phyloP scores from a whole-genome alignment of 2,329 filamentous ascomycete genomes.

The Claviceps pusilla region DNA sequence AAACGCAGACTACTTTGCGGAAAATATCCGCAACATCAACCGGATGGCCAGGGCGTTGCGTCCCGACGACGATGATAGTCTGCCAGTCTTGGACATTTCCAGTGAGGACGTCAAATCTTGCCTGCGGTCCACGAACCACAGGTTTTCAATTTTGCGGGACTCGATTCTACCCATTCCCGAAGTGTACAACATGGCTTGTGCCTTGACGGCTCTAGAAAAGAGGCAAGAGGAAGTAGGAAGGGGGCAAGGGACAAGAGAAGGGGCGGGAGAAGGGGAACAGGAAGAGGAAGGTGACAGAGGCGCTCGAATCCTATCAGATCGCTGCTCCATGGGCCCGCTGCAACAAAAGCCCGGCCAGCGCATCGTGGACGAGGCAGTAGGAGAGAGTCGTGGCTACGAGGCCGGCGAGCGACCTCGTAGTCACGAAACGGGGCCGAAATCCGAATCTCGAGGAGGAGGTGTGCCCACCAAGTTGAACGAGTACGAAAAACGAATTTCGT shows the following conservation, averaged over 20 bases:
- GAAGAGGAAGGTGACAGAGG: constrained; percentile 2
- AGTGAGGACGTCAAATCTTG: constrained; percentile 13
- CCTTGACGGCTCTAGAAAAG: constrained; percentile 14
- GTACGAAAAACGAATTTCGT: constrained; percentile 70
- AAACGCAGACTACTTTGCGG: constrained; percentile 25
- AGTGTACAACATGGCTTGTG: constrained; percentile 23
- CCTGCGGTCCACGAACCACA: constrained; percentile 13
- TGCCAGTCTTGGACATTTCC: constrained; percentile 7
- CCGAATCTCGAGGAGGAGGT: constrained; percentile 7
- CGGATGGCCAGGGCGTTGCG: constrained; percentile 29
- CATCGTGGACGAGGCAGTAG: constrained; percentile 16
- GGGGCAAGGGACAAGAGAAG: background rate
- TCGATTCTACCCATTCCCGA: constrained; percentile 24
- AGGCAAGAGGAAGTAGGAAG: constrained; percentile 6
- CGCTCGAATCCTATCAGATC: constrained; percentile 15
- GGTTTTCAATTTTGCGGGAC: constrained; percentile 17
- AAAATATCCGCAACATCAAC: constrained; percentile 33
- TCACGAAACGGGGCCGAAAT: constrained; percentile 15
- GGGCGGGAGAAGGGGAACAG: no score
- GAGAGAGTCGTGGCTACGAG: constrained; percentile 10
- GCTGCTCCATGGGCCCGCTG: constrained; percentile 19
- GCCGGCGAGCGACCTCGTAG: constrained; percentile 12
- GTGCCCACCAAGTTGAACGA: constrained; percentile 41
- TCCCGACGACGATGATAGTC: constrained; percentile 5
- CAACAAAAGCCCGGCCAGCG: constrained; percentile 17